Base-by-base conservation (phyloP, 1,284 basidiomycete genomes). In the Tilletia setariae region DNA sequence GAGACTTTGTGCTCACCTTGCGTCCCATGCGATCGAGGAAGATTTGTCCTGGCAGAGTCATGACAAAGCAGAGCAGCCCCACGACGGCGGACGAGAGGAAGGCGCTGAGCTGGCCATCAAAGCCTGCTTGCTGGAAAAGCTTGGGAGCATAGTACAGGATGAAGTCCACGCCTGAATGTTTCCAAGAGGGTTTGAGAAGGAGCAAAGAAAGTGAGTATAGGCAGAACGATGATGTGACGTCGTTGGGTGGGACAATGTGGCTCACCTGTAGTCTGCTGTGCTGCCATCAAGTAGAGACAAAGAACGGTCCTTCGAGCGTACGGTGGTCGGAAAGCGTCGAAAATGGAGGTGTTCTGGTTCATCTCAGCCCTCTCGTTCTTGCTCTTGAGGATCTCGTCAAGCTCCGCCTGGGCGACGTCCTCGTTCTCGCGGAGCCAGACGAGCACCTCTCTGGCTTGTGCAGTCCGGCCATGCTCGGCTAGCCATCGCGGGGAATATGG, bases 401-500 rank as follows among this genome's bases (percentile, higher is more conserved):
- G 25, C 28, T 61, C 56, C 15, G 15, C 28, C 28, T 61, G 56
- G 21, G 56, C 56, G 28, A 61, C 15, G 6, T 25, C 30, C 56
- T 61, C 56, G 28, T 19, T 35, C 15, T 32, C 30, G 4, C 56
- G 56, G 13, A 61, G 56, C 19, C 19, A 30, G 28, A 61, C 62
- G 40, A 68, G 35, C 28, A 69, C 67, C 13, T 40, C 49, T 6
- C 40, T 28, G 25, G 67, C 67, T 25, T 70, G 53, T 1, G 59
- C 49, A n/a, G 19, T 35, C 13, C 59, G 51, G 7, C 69, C 69
- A 7, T 66, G 44, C 44, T 65, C 30, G 63, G 69, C 32, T 4
- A 70, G 56, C 69, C 69, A 70, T n/a, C 69, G 62, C 4, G 69
- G 69, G 16, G 66, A 64, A 35, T 70, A 68, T 13, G 69, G 69